Percentiles rank a stretch among this genome's conserved stretches.
Conservation (phyloP, 495 filamentous ascomycete species). For the Lichina pygmaea region DNA sequence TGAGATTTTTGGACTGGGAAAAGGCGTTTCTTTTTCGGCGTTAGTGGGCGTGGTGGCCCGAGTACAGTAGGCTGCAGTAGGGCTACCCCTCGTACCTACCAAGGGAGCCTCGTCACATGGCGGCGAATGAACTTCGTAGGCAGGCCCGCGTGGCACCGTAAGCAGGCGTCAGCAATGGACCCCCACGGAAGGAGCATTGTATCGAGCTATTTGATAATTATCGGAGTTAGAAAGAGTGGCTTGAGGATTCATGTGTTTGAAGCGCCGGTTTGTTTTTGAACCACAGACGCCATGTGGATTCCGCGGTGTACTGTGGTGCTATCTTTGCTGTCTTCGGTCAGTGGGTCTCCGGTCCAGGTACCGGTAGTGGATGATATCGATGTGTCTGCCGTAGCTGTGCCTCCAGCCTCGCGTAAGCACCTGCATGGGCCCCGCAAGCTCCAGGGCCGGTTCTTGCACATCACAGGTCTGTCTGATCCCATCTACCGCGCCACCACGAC, state of each 20-base stretch:
- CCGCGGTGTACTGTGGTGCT: not conserved
- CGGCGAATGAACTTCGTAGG: too few species aligned
- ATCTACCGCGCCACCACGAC: not conserved
- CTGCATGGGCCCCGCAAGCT: not conserved
- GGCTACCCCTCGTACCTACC: too few species aligned
- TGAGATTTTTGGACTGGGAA: too few species aligned
- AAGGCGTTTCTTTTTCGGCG: too few species aligned
- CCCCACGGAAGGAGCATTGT: too few species aligned
- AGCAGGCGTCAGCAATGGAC: too few species aligned
- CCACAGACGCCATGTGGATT: not conserved
- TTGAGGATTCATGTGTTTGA: too few species aligned
- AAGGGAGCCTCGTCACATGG: too few species aligned
- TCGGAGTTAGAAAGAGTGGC: not conserved
- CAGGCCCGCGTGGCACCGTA: too few species aligned
- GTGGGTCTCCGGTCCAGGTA: not conserved
- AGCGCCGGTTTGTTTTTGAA: not conserved
- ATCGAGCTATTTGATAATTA: too few species aligned
- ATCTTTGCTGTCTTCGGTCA: not conserved
- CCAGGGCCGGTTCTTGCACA: conserved; percentile 65
- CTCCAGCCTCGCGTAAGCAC: not conserved
- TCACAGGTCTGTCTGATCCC: conserved; percentile 40
- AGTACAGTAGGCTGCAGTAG: too few species aligned
- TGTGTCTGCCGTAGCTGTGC: not conserved
- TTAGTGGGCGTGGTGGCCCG: too few species aligned
- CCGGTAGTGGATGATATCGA: not conserved